Percentiles rank a stretch among this genome's conserved stretches.
Conservation (phyloP, 2,329 filamentous ascomycete species). For the Nakataea oryzae region DNA sequence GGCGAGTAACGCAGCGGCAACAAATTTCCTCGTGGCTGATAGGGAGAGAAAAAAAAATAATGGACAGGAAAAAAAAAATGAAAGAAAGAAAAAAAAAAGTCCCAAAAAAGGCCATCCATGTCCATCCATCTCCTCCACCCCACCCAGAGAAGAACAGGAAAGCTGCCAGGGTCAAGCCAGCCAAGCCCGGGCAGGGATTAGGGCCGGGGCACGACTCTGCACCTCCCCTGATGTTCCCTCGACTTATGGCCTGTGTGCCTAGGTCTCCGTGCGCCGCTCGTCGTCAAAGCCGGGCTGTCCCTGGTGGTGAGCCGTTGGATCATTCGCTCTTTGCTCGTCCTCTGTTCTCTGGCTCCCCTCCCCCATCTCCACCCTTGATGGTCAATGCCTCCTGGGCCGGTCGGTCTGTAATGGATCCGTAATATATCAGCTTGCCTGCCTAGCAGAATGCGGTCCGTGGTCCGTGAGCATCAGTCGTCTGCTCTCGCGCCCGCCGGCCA, state of each 20-base stretch:
- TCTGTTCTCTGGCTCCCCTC: not conserved
- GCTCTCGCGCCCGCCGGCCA: not conserved
- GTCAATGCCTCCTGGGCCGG: not conserved
- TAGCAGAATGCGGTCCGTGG: not conserved
- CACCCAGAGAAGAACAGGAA: not conserved
- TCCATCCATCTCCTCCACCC: not conserved
- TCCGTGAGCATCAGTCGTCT: not conserved
- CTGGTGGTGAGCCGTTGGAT: not conserved
- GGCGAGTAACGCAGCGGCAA: not conserved
- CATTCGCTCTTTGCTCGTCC: not conserved
- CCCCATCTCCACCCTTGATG: not conserved
- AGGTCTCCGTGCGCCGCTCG: not conserved
- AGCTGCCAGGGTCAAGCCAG: not conserved
- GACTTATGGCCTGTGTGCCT: not conserved
- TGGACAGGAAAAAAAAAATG: not conserved
- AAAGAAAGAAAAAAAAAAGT: constrained; percentile 2
- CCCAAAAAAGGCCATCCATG: not conserved
- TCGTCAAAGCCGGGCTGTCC: not conserved
- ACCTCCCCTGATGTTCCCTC: not conserved
- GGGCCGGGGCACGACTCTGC: not conserved
- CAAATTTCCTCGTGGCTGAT: not conserved
- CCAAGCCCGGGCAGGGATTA: not conserved
- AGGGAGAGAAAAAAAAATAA: not conserved
- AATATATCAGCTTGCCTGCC: not conserved
- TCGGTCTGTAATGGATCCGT: not conserved